Evolutionary conservation across 345 rosid species (phyloP), one percentile per base, ranked within the genome.

Genomic region (Citrus glauca): DNA sequence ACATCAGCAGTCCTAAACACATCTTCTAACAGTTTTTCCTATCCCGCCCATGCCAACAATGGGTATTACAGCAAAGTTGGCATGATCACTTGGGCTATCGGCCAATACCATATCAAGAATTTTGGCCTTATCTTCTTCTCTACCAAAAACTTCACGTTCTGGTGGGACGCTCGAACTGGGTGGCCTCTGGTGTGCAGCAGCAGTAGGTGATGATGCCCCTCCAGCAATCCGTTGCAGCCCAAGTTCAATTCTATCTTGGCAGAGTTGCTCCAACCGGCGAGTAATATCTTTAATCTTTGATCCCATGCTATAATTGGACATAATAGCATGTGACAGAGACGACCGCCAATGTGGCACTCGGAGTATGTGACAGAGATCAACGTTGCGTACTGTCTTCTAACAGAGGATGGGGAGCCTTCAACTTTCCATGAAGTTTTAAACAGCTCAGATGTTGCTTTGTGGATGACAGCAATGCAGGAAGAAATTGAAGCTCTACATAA

Each of bases 1-100:
- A 25, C 27, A 25, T 25, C 27, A 25, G 27, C 27, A 25, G 27
- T 25, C 27, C 27, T 25, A 25, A 25, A 25, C 27, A 25, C 0
- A 25, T 25, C 27, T 25, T 25, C 27, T 25, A 25, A 25, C 27
- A 25, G 75, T 72, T 56, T 57, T 72, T 22, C 75, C 65, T 0
- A 72, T 2, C 27, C 75, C 75, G 14, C 45, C 65, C 75, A 72
- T 72, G 11, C 63, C 75, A 0, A 72, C 50, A 13, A 72, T 72
- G 65, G 64, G 27, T 55, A 73, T 59, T 6, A 73, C 55, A 14
- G 7, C 74, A 40, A 61, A 40, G 9, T 40, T 61, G 6, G 6
- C 35, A 24, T 42, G 48, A 42, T 24, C 33, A 59, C 14, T 9
- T 0, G 24, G 19, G 16, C 14, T 32, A 59, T 59, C 56, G 1